Evolutionary conservation across 768 basidiomycete genomes (phyloP).

Genomic region (Tricholoma matsutake): DNA sequence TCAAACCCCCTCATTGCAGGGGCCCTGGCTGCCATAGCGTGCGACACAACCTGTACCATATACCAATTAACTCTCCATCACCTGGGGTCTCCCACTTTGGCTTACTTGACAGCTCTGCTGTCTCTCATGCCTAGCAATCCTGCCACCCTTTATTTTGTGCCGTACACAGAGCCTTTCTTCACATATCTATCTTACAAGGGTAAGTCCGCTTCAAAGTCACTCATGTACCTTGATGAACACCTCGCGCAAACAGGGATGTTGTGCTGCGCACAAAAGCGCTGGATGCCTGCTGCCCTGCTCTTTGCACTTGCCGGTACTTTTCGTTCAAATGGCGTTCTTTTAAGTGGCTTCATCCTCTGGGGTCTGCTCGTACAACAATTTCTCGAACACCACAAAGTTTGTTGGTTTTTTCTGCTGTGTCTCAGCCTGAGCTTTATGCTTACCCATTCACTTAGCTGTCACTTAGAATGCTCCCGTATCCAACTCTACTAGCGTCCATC

Average conservation of each 20-base stretch:
- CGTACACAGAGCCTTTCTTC: slow-evolving; percentile 86
- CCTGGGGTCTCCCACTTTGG: slow-evolving; percentile 52
- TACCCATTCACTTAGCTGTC: slow-evolving; percentile 29
- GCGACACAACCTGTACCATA: slow-evolving; percentile 36
- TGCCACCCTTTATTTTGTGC: slow-evolving; percentile 61
- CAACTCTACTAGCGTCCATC: slow-evolving; percentile 41
- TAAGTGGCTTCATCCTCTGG: slow-evolving; percentile 81
- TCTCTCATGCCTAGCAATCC: slow-evolving; percentile 84
- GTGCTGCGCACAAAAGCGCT: slow-evolving; percentile 45
- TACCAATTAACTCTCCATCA: slow-evolving; percentile 41
- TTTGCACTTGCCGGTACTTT: slow-evolving; percentile 67
- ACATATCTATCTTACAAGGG: slow-evolving; percentile 78
- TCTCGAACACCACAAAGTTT: slow-evolving; percentile 35
- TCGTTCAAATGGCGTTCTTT: slow-evolving; percentile 74
- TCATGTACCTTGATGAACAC: neutral
- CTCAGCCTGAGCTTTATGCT: neutral
- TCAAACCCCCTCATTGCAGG: slow-evolving; percentile 34
- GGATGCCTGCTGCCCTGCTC: slow-evolving; percentile 52
- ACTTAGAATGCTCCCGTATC: slow-evolving; percentile 28
- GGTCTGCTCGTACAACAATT: slow-evolving; percentile 57
- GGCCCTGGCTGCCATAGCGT: slow-evolving; percentile 35
- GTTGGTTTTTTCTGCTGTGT: slow-evolving; percentile 2
- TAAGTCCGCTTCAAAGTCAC: slow-evolving; percentile 21
- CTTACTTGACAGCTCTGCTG: slow-evolving; percentile 58
- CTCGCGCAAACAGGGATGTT: slow-evolving; percentile 51